A percentile compares a stretch with the other conserved stretches of the same genome.
Evolutionary conservation across 768 basidiomycete species (phyloP).

Genomic region (Russula compacta): DNA sequence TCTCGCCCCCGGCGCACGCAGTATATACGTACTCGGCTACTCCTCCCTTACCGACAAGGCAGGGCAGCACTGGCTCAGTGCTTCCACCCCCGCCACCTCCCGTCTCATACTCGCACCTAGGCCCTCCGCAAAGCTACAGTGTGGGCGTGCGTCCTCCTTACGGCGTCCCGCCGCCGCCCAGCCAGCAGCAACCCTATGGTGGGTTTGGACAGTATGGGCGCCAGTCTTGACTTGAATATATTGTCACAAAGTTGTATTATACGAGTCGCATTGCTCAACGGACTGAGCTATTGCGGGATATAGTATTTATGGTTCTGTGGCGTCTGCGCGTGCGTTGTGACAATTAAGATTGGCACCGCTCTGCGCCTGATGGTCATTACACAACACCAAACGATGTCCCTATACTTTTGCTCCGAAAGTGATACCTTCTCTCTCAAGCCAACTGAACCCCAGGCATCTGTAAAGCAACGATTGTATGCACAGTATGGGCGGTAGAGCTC

Average conservation of each 20-base stretch:
- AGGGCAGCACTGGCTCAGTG: slow-evolving; percentile 16
- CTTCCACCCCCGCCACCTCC: slow-evolving; percentile 27
- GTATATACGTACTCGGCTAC: neutral
- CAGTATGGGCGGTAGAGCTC: neutral
- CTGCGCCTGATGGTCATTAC: slow-evolving; percentile 2
- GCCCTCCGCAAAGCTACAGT: slow-evolving; percentile 18
- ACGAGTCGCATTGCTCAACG: neutral
- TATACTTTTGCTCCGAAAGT: neutral
- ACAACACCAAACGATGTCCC: neutral
- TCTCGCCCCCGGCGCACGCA: slow-evolving; percentile 21
- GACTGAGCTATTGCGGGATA: slow-evolving; percentile 1
- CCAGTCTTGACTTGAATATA: slow-evolving; percentile 17
- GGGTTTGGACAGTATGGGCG: slow-evolving; percentile 27
- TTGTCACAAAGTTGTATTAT: slow-evolving; percentile 1
- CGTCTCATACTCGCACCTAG: slow-evolving; percentile 22
- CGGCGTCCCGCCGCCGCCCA: slow-evolving; percentile 19
- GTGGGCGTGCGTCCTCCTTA: slow-evolving; percentile 7
- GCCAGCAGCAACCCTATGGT: slow-evolving; percentile 27
- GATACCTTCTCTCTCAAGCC: neutral
- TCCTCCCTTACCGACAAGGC: neutral
- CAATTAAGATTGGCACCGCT: neutral
- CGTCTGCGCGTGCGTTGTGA: neutral
- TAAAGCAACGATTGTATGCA: neutral
- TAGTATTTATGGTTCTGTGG: neutral
- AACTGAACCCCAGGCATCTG: too few relatives aligned